Evolutionary conservation across 805 yeast genomes (phyloP).

Genomic region (Candida caryicola): DNA sequence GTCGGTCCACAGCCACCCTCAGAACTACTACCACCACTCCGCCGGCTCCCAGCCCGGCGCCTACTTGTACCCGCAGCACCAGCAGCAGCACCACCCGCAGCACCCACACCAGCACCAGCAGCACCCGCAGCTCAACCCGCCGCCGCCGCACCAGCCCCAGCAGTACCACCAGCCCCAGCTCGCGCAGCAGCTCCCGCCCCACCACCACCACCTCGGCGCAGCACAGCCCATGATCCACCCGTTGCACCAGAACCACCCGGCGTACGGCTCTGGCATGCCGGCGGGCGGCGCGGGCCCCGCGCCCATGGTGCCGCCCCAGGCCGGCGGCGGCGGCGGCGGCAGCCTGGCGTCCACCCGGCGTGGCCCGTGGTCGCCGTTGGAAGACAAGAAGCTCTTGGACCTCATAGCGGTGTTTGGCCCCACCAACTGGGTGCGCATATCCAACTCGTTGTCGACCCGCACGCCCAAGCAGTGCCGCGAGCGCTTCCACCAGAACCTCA

Average conservation of each 20-base stretch:
- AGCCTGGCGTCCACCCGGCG: constrained; percentile 36
- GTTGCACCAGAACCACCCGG: not conserved
- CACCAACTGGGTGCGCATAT: constrained; percentile 84
- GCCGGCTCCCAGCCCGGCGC: not conserved
- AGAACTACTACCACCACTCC: not conserved
- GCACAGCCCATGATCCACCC: not conserved
- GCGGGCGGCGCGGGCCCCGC: constrained; percentile 3
- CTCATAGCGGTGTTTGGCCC: constrained; percentile 73
- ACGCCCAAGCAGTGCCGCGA: constrained; percentile 92
- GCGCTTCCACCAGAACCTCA: constrained; percentile 85
- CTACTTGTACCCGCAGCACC: not conserved
- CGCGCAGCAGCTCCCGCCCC: constrained; percentile 2
- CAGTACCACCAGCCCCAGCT: constrained; percentile 3
- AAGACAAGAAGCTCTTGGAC: constrained; percentile 69
- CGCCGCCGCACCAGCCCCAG: constrained; percentile 2
- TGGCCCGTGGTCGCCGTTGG: constrained; percentile 91
- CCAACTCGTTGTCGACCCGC: constrained; percentile 68
- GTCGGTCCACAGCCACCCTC: constrained; percentile 1
- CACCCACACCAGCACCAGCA: constrained; percentile 4
- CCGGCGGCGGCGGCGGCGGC: constrained; percentile 2
- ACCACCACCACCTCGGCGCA: constrained; percentile 1
- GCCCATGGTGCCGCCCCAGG: constrained; percentile 5
- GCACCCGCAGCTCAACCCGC: constrained; percentile 2
- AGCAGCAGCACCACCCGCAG: constrained; percentile 2
- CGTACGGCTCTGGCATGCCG: not conserved